Percentiles rank a stretch among this genome's conserved stretches.
Evolutionary conservation across 257 asterid genomes (phyloP).

Genomic region (Dorcoceras hygrometricum): DNA sequence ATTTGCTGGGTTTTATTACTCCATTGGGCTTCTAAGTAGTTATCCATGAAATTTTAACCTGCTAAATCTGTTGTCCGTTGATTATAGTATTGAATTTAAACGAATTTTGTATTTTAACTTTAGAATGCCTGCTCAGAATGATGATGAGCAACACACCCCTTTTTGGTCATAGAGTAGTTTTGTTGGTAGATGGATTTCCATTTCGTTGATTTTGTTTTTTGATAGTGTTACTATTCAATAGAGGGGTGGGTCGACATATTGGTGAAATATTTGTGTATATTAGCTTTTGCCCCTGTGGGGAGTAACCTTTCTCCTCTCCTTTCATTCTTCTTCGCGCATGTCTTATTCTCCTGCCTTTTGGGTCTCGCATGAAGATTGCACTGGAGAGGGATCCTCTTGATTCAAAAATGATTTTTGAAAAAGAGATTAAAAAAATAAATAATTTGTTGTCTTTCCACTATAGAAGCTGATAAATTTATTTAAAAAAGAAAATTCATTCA

Average conservation of each 20-base stretch:
- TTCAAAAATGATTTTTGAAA: too few relatives aligned
- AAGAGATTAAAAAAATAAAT: too few relatives aligned
- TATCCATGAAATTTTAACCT: neutral
- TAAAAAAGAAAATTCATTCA: too few relatives aligned
- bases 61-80: neutral
- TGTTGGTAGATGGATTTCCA: neutral
- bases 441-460: too few relatives aligned
- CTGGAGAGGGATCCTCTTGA: too few relatives aligned
- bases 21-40: neutral
- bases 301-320: neutral
- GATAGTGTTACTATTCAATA: neutral
- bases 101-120: neutral
- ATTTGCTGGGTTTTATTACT: neutral
- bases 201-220: neutral
- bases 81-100: too few relatives aligned
- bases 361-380: neutral
- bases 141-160: neutral
- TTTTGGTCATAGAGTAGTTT: neutral
- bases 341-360: too few relatives aligned
- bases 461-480: too few relatives aligned
- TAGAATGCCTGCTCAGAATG: neutral
- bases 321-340: too few relatives aligned
- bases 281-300: neutral
- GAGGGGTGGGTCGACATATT: too few relatives aligned
- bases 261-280: neutral